phyloP scores from a whole-genome alignment of 2,329 filamentous ascomycete genomes.

The Chalaropsis ovoidea region DNA sequence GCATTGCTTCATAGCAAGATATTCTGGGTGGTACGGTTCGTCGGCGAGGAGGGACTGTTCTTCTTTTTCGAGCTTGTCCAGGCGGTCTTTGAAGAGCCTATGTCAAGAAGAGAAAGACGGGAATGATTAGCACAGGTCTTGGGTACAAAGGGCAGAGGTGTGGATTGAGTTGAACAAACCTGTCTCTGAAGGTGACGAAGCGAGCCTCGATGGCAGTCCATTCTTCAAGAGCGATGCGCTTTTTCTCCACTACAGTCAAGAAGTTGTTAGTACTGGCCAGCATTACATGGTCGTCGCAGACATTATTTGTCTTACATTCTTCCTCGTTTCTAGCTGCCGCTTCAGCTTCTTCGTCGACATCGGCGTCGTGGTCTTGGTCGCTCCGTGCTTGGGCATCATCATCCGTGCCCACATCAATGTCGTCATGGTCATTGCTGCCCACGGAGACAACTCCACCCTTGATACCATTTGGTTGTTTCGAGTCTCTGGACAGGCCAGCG shows the following conservation, averaged over 20 bases:
- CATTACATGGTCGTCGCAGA: not conserved
- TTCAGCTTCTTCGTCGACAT: conserved; percentile 49
- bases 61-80: conserved; percentile 67
- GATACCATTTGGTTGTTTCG: conserved; percentile 11
- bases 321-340: conserved; percentile 52
- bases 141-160: not conserved
- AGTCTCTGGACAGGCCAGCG: conserved; percentile 4
- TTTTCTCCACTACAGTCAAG: conserved; percentile 56
- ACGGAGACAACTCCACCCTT: conserved; percentile 13
- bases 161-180: conserved; percentile 39
- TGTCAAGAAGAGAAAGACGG: conserved; percentile 20
- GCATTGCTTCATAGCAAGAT: conserved; percentile 78
- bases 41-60: conserved; percentile 51
- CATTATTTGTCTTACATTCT: conserved; percentile 44
- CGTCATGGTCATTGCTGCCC: conserved; percentile 23
- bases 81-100: conserved; percentile 79
- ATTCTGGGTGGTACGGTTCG: conserved; percentile 75
- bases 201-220: conserved; percentile 74
- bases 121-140: conserved; percentile 28
- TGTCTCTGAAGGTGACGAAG: conserved; percentile 75
- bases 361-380: conserved; percentile 24
- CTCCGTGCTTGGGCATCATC: conserved; percentile 30
- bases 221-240: conserved; percentile 68
- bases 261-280: conserved; percentile 3
- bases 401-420: conserved; percentile 26